Evolutionary conservation across 192 early-diverging fungal species (phyloP), one percentile per base, ranked within the genome.

Genomic region (Linderina pennispora): DNA sequence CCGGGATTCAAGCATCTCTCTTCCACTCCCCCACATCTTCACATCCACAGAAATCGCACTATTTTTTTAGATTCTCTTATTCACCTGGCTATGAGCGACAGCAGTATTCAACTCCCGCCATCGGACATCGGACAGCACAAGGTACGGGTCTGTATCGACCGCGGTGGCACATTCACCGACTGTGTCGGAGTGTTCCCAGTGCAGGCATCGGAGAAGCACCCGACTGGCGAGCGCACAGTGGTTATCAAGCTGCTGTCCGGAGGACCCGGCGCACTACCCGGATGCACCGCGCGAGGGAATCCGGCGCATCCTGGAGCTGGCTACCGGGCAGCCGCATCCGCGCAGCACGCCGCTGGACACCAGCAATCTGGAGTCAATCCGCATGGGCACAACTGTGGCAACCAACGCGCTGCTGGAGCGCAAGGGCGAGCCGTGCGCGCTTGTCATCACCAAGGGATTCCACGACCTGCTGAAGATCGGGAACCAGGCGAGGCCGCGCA

Each of bases 381-480:
- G 92, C 13, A 95, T 98, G 91, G 95, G 92, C 43, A 98, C 95
- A 0, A 98, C 95, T 0, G 95, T 98, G 3, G 95, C 95, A 3
- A 98, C 95, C 1, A 98, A 98, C 54, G 91, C 93, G 6, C 65
- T 89, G 3, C 62, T 89, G 53, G 87, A 91, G 66, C 70, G 86
- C 26, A 91, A 89, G 50, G 96, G 96, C 3, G 93, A 93, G 75
- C 80, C 72, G 15, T 86, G 83, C 55, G 93, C 86, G 6, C 62
- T 98, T 41, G 52, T 98, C 11, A 94, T 90, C 38, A 94, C 92
- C 0, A 86, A 82, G 53, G 96, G 96, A 4, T 97, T 96, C 69
- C 85, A 84, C 53, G 91, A 88, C 48, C 56, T 89, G 31, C 67
- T 90, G 20, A 65, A 59, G 40, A 88, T 92, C 58, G 90, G 89